Evolutionary conservation across 768 basidiomycete genomes (phyloP), one percentile per base, ranked within the genome.

Genomic region (Boletus vermiculosoides): DNA sequence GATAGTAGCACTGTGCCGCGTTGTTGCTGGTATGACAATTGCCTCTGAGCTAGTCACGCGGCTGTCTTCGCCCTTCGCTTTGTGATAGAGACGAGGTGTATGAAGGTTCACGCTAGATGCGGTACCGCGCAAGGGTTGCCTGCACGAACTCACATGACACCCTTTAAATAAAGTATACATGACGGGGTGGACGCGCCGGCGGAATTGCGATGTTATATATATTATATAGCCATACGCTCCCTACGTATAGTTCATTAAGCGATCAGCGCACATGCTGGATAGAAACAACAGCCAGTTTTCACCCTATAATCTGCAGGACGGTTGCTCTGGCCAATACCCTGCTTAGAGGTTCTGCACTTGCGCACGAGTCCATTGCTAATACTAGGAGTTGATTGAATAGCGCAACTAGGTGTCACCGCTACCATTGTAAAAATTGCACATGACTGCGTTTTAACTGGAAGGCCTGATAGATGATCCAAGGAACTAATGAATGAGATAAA

Each of bases 11-110:
- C 16, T 54, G 11, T 46, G 53, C 30, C 36, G 13, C 16, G 18
- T 18, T 55, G 53, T 10, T 30, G 54, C 52, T 16, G 36, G 20
- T 41, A 50, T 58, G 22, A 57, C 23, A 9, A 28, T 54, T 28
- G 5, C 15, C 23, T 31, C 52, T 47, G 39, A 20, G 22, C 12
- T 56, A n/a, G 22, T 33, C 30, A 40, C 30, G 53, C 30, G 22
- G 33, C 28, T 16, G 51, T 28, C 13, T 13, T 53, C 5, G 15
- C 9, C n/a, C 18, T 11, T 33, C 7, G 28, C 20, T 22, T 28
- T 13, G 49, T 20, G 49, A 12, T 45, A 5, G 25, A 28, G 46
- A 33, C 31, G 11, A 45, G 5, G 5, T 50, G 16, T 51, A n/a
- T 16, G 54, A 16, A 18, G 18, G 16, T 55, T 33, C 12, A 55